Conservation (phyloP, 371 early-diverging fungal genomes). For the Lichtheimia corymbifera region DNA sequence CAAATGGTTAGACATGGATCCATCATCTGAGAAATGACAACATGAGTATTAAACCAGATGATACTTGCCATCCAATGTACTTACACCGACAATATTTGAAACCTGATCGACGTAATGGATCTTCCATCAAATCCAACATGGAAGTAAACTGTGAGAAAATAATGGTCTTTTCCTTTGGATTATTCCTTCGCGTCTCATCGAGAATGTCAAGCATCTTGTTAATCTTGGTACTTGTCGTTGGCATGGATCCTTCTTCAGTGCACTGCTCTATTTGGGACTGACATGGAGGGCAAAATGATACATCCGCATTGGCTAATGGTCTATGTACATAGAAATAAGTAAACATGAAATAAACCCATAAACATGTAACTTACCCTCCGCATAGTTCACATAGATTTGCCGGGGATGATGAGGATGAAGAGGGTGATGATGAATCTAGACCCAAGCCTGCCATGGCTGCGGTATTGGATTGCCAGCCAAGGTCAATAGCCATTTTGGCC, state of each 20-base stretch:
- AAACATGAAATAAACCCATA: background rate
- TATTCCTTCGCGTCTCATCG: constrained; percentile 24
- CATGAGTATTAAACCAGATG: constrained; percentile 13
- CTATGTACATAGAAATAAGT: background rate
- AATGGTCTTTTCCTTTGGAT: constrained; percentile 68
- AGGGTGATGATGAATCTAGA: no score
- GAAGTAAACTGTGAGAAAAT: constrained; percentile 88
- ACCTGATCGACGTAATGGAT: constrained; percentile 57
- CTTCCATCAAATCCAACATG: constrained; percentile 76
- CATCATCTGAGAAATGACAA: constrained; percentile 52
- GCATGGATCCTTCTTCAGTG: background rate
- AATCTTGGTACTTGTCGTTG: constrained; percentile 49
- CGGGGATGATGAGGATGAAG: no score
- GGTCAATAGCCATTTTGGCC: constrained; percentile 27
- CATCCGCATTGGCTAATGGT: background rate
- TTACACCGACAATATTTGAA: constrained; percentile 61
- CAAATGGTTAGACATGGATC: constrained; percentile 36
- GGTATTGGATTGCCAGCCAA: constrained; percentile 25
- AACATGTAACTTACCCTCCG: constrained; percentile 24
- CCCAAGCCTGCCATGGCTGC: background rate
- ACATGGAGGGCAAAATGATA: constrained; percentile 16
- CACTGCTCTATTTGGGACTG: constrained; percentile 13
- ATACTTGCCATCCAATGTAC: constrained; percentile 10
- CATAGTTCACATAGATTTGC: constrained; percentile 32
- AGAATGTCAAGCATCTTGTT: constrained; percentile 50